Base-by-base conservation (phyloP, 176 grass and related monocot species). In the Saccharum officinarum region DNA sequence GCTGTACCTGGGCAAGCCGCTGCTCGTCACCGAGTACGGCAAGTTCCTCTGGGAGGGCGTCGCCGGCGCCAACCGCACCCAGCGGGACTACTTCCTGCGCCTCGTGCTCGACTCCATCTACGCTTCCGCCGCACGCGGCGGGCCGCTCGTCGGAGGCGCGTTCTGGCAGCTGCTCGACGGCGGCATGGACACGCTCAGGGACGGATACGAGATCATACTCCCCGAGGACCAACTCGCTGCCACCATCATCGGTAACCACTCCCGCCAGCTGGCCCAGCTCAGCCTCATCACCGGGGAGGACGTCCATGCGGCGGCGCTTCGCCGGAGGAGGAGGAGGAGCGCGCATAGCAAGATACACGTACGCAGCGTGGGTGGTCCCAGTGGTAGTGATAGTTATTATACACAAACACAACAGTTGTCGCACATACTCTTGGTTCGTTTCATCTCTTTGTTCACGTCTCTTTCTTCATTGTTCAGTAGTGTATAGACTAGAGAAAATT, bases 21-120 rank as follows among this genome's bases (percentile, higher is more conserved):
- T 90, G 26, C 84, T 90, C 49, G 84, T 90, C 80, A 84, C 89
- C 59, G 89, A 90, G 75, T 87, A 90, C 84, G 89, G 89, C 69
- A 87, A 84, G 80, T 87, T 90, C 89, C 46, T 73, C 13, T 83
- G 88, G 88, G 68, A 79, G 9, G 82, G 52, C 52, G 2, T 20
- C 50, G 17, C 50, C 50, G 50, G 7, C 0, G 55, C 25, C 75
- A 83, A 90, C 75, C 59, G 11, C 0, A 79, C 89, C 22, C 28
- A 31, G 75, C 72, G 89, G 39, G 22, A 80, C 6, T 0, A 4
- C 3, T 90, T 90, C 17, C 67, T 90, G 0, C 75, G 5, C 31
- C n/a, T 6, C 22, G 89, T 90, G 30, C 84, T 90, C 0, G 84
- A 84, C 8, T 30, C 68, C 17, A 84, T 90, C 69, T 90, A 90